phyloP scores from a whole-genome alignment of 1,284 basidiomycete genomes.

The Butyriboletus appendiculatus region DNA sequence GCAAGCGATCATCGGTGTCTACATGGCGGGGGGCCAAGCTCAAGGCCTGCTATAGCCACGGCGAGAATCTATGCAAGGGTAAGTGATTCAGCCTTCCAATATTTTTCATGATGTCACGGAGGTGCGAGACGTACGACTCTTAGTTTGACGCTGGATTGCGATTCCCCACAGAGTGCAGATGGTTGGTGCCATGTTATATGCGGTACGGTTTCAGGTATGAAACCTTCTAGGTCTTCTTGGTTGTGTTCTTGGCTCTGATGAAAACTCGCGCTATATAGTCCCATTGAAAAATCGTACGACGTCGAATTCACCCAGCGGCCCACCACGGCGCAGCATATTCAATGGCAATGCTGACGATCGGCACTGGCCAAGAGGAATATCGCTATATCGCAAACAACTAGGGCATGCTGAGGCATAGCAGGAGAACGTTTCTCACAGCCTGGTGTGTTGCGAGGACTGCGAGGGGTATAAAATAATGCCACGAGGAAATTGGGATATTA shows the following conservation, averaged over 20 bases:
- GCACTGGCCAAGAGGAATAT: no score
- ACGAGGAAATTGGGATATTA: no score
- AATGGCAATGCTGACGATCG: no score
- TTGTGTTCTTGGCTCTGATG: background rate
- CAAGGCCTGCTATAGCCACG: conserved; percentile 27
- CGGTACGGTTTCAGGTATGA: background rate
- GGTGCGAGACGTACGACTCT: conserved; percentile 24
- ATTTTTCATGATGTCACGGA: background rate
- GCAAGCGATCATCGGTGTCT: no score
- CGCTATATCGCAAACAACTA: no score
- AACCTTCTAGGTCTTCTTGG: background rate
- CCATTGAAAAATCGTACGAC: background rate
- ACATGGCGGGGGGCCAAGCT: conserved; percentile 26
- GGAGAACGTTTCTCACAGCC: no score
- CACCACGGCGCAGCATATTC: no score
- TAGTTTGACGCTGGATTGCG: conserved; percentile 27
- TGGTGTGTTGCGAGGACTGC: no score
- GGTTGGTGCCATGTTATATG: conserved; percentile 19
- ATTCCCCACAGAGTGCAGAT: conserved; percentile 28
- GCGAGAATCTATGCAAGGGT: conserved; percentile 22
- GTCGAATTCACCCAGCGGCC: background rate
- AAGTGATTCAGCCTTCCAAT: background rate
- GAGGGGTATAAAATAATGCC: no score
- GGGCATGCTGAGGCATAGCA: no score
- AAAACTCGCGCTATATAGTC: conserved; percentile 5